Evolutionary conservation across 2,329 filamentous ascomycete genomes (phyloP).

Genomic region (Aspergillus niger): DNA sequence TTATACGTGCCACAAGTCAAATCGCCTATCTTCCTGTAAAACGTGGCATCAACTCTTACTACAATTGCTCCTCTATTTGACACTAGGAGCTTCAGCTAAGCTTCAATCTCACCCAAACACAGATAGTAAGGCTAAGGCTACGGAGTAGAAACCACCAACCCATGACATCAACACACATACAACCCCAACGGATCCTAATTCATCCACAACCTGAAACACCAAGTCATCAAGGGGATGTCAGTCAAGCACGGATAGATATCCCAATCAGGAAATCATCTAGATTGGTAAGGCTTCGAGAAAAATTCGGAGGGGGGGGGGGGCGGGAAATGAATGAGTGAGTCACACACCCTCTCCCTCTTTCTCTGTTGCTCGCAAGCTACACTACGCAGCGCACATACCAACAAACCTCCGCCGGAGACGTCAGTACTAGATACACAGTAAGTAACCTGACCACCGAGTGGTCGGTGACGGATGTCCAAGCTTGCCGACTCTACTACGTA

Average conservation of each 20-base stretch:
- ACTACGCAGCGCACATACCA: not conserved
- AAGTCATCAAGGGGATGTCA: not conserved
- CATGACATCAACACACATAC: slow-evolving; percentile 3
- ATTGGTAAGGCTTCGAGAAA: slow-evolving; percentile 18
- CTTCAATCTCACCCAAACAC: not conserved
- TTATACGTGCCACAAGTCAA: not conserved
- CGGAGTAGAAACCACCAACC: not conserved
- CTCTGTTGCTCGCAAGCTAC: not conserved
- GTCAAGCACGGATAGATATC: not conserved
- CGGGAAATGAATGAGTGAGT: slow-evolving; percentile 3
- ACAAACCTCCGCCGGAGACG: not conserved
- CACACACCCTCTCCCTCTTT: not conserved
- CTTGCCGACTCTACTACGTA: not conserved
- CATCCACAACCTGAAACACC: slow-evolving; percentile 1
- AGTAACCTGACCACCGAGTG: not conserved
- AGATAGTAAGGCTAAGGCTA: no score
- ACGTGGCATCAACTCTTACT: not conserved
- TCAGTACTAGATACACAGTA: no score
- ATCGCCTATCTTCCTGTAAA: not conserved
- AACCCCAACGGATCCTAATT: not conserved
- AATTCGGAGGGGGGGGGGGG: not conserved
- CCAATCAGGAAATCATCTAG: slow-evolving; percentile 6
- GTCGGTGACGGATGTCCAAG: not conserved
- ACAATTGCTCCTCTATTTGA: not conserved
- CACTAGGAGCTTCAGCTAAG: no score